These are phyloP conservation scores for Talaromyces liani DNA, from an alignment of 495 filamentous ascomycete genomes.

Conservation along the genomic window DNA sequence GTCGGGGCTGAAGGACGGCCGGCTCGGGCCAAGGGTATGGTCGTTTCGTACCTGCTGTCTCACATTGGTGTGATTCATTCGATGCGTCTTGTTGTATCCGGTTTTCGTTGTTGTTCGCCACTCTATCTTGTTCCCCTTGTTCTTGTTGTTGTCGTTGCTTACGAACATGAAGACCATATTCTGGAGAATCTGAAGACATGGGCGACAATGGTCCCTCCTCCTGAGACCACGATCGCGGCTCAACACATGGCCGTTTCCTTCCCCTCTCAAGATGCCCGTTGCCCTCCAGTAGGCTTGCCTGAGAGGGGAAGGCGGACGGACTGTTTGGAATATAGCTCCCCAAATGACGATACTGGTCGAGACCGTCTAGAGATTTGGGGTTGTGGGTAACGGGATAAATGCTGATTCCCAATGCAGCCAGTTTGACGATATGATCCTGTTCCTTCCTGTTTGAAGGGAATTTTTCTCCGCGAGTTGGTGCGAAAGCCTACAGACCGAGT, in stretches of 20 bases:
- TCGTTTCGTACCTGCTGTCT: conserved; percentile 4
- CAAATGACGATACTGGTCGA: conserved; percentile 27
- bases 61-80: conserved; percentile 2
- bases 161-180: conserved; percentile 9
- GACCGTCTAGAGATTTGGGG: conserved; percentile 26
- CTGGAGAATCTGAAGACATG: conserved; percentile 41
- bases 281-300: conserved; percentile 26
- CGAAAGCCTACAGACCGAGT: not conserved
- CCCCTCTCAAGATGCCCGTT: conserved; percentile 30
- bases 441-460: conserved; percentile 1
- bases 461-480: not conserved
- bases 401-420: conserved; percentile 39
- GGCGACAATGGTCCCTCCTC: conserved; percentile 28
- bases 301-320: conserved; percentile 31
- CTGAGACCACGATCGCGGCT: conserved; percentile 17
- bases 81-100: conserved; percentile 5
- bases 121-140: not conserved
- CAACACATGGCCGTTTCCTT: conserved; percentile 40
- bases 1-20: conserved; percentile 19
- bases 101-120: conserved; percentile 7
- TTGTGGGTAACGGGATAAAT: conserved; percentile 28
- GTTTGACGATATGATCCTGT: conserved; percentile 16
- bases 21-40: conserved; percentile 4
- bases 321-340: conserved; percentile 18
- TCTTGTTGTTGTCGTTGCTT: conserved; percentile 12